Conservation (phyloP, 2,329 filamentous ascomycete species). For the Colletotrichum sp. region DNA sequence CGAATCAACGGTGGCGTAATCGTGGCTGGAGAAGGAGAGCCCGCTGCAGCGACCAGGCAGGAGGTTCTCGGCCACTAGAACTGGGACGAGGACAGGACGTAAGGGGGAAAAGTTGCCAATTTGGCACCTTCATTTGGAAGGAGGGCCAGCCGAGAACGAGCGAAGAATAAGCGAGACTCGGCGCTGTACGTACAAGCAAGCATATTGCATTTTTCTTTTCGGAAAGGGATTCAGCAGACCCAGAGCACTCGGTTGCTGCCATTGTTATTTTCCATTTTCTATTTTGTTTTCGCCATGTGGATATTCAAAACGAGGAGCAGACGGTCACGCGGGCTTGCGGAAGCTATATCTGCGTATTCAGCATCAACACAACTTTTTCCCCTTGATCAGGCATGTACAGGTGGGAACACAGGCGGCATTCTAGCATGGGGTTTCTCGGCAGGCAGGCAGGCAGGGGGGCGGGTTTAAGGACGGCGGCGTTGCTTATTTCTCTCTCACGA, state of each 20-base stretch:
- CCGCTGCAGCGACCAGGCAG: background rate
- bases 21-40: background rate
- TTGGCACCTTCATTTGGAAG: background rate
- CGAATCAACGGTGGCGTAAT: constrained; percentile 6
- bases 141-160: background rate
- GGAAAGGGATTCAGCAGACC: constrained; percentile 15
- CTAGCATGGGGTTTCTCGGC: background rate
- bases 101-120: background rate
- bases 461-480: background rate
- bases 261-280: background rate
- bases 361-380: background rate
- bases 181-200: constrained; percentile 19
- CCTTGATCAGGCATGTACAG: background rate
- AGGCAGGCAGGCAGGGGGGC: background rate
- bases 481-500: background rate
- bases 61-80: constrained; percentile 24
- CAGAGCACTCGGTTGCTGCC: background rate
- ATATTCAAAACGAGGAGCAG: background rate
- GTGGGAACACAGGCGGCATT: background rate
- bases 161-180: constrained; percentile 1
- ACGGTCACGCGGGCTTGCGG: background rate
- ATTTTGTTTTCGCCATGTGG: constrained; percentile 1
- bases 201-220: constrained; percentile 11
- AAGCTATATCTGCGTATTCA: background rate
- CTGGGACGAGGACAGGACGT: background rate